phyloP scores from a whole-genome alignment of 2,329 filamentous ascomycete genomes.

The Cadophora sp. region DNA sequence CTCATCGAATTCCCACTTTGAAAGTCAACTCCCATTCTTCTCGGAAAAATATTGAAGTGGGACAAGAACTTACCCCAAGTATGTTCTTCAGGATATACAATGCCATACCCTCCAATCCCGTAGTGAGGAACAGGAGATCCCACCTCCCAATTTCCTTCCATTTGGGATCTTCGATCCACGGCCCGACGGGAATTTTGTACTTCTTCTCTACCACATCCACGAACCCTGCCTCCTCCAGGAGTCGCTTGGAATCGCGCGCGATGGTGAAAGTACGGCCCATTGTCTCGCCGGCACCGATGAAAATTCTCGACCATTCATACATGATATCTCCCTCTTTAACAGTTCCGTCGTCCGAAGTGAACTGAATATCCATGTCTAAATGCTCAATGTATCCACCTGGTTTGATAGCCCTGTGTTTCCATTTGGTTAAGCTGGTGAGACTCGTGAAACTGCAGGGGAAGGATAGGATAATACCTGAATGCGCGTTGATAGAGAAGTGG shows the following conservation, averaged over 20 bases:
- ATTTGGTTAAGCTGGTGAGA: not conserved
- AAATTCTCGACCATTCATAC: conserved; percentile 17
- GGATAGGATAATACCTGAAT: conserved; percentile 25
- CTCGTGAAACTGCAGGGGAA: not conserved
- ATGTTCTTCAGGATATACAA: conserved; percentile 21
- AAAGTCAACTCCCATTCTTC: no score
- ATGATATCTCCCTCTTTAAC: conserved; percentile 40
- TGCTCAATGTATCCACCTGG: conserved; percentile 36
- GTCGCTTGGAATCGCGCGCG: conserved; percentile 25
- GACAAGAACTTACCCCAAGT: conserved; percentile 4
- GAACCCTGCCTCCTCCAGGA: conserved; percentile 40
- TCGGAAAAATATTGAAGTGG: not conserved
- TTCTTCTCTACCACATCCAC: conserved; percentile 41
- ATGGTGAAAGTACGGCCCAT: conserved; percentile 50
- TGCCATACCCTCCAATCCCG: conserved; percentile 30
- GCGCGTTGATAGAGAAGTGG: conserved; percentile 40
- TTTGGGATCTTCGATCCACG: conserved; percentile 53
- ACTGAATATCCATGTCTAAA: conserved; percentile 27
- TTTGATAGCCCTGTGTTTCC: conserved; percentile 18
- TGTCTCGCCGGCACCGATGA: conserved; percentile 24
- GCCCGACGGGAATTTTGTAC: conserved; percentile 57
- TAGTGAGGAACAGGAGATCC: conserved; percentile 23
- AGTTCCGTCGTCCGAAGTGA: conserved; percentile 54
- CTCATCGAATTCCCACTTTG: not conserved
- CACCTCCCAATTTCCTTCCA: conserved; percentile 34